phyloP scores from a whole-genome alignment of 1,284 basidiomycete genomes.

The Sporisorium graminicola region DNA sequence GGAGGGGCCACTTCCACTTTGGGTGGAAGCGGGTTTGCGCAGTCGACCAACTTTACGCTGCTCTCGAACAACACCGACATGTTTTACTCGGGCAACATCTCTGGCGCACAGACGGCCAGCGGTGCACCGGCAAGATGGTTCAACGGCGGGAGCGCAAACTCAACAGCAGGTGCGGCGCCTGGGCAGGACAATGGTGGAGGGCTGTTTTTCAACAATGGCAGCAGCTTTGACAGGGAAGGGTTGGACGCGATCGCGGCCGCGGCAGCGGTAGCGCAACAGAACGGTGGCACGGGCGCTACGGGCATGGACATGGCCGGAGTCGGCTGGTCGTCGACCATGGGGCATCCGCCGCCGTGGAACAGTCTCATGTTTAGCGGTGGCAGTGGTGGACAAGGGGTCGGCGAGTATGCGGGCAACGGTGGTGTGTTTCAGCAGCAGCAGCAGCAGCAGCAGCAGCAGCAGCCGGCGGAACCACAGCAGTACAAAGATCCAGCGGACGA shows the following conservation, averaged over 20 bases:
- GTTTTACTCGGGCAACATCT: constrained; percentile 31
- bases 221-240: constrained; percentile 26
- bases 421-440: constrained; percentile 8
- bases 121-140: constrained; percentile 12
- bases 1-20: not conserved
- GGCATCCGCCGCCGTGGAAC: constrained; percentile 22
- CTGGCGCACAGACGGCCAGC: not conserved
- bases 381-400: not conserved
- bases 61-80: constrained; percentile 33
- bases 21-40: constrained; percentile 17
- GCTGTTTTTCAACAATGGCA: constrained; percentile 20
- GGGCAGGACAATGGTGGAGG: constrained; percentile 1
- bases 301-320: constrained; percentile 25
- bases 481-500: constrained; percentile 33
- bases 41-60: constrained; percentile 39
- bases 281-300: not conserved
- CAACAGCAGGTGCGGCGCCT: not conserved
- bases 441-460: constrained; percentile 1
- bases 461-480: not conserved
- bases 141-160: constrained; percentile 1
- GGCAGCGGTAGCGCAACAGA: constrained; percentile 13
- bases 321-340: constrained; percentile 12
- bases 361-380: constrained; percentile 25
- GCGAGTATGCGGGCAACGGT: not conserved
- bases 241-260: constrained; percentile 41